These are phyloP conservation scores for Emericellopsis atlantica DNA, from an alignment of 2,329 filamentous ascomycete species.

Conservation along the genomic window DNA sequence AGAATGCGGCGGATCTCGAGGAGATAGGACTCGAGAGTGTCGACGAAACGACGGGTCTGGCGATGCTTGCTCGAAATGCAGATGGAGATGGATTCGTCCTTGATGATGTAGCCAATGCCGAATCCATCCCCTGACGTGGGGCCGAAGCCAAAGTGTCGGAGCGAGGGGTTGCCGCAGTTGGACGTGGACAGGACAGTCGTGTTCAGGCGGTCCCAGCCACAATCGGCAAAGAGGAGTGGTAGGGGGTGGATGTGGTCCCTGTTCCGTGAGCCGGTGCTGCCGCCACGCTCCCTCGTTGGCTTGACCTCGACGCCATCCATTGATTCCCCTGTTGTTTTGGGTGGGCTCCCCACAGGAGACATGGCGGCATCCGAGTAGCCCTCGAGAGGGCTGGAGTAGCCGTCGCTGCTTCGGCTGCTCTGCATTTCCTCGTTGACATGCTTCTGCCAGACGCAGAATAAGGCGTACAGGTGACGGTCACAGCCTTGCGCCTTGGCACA, in stretches of 20 bases:
- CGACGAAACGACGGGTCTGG: conserved; percentile 82
- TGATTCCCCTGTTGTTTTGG: conserved; percentile 30
- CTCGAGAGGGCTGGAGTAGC: conserved; percentile 49
- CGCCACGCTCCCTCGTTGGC: conserved; percentile 32
- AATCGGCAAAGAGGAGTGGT: conserved; percentile 74
- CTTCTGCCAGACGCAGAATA: conserved; percentile 92
- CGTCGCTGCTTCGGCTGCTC: conserved; percentile 41
- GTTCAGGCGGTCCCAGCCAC: conserved; percentile 91
- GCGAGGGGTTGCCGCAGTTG: conserved; percentile 94
- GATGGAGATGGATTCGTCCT: conserved; percentile 63
- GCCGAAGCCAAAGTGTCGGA: conserved; percentile 93
- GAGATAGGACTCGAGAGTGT: conserved; percentile 81
- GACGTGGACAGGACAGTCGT: conserved; percentile 89
- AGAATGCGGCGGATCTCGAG: conserved; percentile 81
- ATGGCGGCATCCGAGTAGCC: conserved; percentile 31
- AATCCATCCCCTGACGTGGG: conserved; percentile 90
- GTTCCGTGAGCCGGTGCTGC: conserved; percentile 40
- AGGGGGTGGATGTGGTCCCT: conserved; percentile 37
- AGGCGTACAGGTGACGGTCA: conserved; percentile 84
- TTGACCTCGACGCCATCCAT: conserved; percentile 17
- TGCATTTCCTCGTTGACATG: conserved; percentile 56
- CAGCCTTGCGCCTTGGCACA: conserved; percentile 86
- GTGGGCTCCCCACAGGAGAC: conserved; percentile 39
- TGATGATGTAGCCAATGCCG: conserved; percentile 98
- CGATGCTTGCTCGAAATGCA: conserved; percentile 89